Evolutionary conservation across 805 yeast species (phyloP).

Genomic region (Candida palmyrensis): DNA sequence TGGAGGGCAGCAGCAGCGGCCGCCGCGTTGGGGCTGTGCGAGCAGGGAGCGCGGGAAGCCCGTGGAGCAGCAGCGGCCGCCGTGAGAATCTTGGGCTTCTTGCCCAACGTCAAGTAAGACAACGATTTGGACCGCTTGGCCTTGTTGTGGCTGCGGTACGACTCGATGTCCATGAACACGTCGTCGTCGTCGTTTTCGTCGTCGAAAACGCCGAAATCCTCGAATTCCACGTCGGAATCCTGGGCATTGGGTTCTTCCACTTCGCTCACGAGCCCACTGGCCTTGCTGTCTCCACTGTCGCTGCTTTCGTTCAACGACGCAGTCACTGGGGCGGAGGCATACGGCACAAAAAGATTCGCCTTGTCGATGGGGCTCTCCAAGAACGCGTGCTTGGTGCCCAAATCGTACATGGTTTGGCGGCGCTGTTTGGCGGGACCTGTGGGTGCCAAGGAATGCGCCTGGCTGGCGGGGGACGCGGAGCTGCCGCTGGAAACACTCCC

Average conservation of each 20-base stretch:
- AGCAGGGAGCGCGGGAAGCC: conserved; percentile 56
- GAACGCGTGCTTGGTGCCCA: conserved; percentile 42
- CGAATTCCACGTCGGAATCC: conserved; percentile 40
- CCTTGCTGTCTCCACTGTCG: conserved; percentile 4
- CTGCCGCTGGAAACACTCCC: neutral
- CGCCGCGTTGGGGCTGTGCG: conserved; percentile 58
- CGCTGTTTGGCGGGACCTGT: conserved; percentile 29
- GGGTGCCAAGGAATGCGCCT: neutral
- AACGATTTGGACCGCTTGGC: conserved; percentile 62
- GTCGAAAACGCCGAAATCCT: conserved; percentile 45
- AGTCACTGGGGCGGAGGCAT: conserved; percentile 73
- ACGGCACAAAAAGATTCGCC: conserved; percentile 55
- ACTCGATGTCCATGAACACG: conserved; percentile 31
- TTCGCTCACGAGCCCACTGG: conserved; percentile 3
- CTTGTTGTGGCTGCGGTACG: conserved; percentile 30
- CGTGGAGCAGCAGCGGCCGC: conserved; percentile 85
- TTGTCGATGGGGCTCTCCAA: conserved; percentile 32
- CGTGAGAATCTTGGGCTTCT: conserved; percentile 50
- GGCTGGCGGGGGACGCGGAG: neutral
- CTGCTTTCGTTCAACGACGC: conserved; percentile 41
- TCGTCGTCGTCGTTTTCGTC: conserved; percentile 36
- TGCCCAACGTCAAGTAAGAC: conserved; percentile 48
- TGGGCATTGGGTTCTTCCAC: conserved; percentile 7
- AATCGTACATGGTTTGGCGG: conserved; percentile 50
- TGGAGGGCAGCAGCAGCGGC: conserved; percentile 74